Evolutionary conservation across 108 stramenopile species (phyloP), one percentile per base, ranked within the genome.

Genomic region (Fragilaria radians): DNA sequence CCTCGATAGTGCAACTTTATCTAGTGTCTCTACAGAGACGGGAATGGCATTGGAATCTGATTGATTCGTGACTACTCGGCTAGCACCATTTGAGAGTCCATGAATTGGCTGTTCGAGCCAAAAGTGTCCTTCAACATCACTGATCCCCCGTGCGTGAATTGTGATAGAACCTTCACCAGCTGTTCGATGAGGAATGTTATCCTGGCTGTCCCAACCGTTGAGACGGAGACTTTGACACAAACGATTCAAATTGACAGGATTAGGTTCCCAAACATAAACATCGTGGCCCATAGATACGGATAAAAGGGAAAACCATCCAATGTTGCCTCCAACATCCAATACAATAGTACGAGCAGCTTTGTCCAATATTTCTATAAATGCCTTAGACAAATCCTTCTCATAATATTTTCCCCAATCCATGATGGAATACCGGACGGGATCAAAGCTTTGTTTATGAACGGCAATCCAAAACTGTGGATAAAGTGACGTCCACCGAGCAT

Each of bases 221-320:
- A 69, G 42, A 9, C 53, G 25, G 29, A 74, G 50, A 5, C 77
- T 78, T 26, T 82, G 77, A 52, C 81, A 82, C 18, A 82, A 52
- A 45, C 81, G 28, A 2, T 78, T 49, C 28, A 76, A 52, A 62
- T 82, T 82, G 32, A 64, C 65, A 42, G 75, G 67, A 64, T 82
- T 82, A 0, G 75, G 75, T 57, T 82, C 81, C 33, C 78, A 82
- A 0, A 71, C 31, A 34, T 66, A 64, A 1, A 82, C 80, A 33
- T 71, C 61, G 26, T 74, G 72, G 9, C 71, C 73, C 34, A 68
- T 57, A 0, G 81, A 61, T 3, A 71, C 74, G 9, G 69, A 42
- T 0, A 82, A 29, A n/a, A 82, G 36, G 4, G 73, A 73, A 32
- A 73, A 82, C 59, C 68, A 82, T 0, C 81, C 81, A 51, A 79